Evolutionary conservation across 140 eudicot species (phyloP).

Genomic region (Cichorium intybus): DNA sequence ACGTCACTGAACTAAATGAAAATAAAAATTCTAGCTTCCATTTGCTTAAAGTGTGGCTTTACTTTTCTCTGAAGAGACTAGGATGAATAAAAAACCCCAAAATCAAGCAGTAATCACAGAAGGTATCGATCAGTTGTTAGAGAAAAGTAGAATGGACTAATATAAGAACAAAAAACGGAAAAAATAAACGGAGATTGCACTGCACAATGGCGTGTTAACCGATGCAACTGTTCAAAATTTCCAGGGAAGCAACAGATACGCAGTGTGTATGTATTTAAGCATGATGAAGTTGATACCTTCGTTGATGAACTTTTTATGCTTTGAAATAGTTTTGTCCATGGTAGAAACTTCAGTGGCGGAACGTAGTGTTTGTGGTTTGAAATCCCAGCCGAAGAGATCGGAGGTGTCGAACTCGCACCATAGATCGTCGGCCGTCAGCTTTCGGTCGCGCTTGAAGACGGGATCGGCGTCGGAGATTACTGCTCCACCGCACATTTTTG

Average conservation of each 20-base stretch:
- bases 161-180: not conserved
- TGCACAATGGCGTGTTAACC: slow-evolving; percentile 7
- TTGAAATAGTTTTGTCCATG: not conserved
- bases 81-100: not conserved
- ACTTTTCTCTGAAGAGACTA: slow-evolving; percentile 11
- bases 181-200: not conserved
- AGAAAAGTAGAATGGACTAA: not conserved
- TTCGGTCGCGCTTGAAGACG: slow-evolving; percentile 40
- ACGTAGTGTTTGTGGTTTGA: slow-evolving; percentile 27
- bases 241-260: not conserved
- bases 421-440: slow-evolving; percentile 49
- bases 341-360: not conserved
- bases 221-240: not conserved
- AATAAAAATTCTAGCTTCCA: not conserved
- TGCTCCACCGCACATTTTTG: slow-evolving; percentile 86
- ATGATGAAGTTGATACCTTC: slow-evolving; percentile 33
- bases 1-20: slow-evolving; percentile 1
- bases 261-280: not conserved
- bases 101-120: slow-evolving; percentile 2
- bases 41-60: slow-evolving; percentile 15
- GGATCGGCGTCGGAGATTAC: slow-evolving; percentile 58
- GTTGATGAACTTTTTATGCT: slow-evolving; percentile 24
- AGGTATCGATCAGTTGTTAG: not conserved
- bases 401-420: slow-evolving; percentile 53
- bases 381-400: slow-evolving; percentile 37